phyloP scores from a whole-genome alignment of 176 grass and related monocot species.

The Thinopyrum elongatum region DNA sequence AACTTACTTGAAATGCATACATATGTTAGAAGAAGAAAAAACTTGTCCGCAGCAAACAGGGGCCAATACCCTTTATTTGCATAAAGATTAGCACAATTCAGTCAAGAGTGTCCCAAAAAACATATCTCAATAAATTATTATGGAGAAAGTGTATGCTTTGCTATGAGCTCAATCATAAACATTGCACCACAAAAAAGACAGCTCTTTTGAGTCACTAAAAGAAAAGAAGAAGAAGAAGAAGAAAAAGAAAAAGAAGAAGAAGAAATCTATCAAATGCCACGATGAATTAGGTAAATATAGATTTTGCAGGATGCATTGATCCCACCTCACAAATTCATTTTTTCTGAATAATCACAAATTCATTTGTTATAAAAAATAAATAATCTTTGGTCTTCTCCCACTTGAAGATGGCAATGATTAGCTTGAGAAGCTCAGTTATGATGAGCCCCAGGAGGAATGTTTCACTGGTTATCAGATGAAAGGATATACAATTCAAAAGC shows the following conservation, averaged over 20 bases:
- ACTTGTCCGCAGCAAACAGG: not conserved
- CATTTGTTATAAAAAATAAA: not conserved
- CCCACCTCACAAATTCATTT: too few species aligned
- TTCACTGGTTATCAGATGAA: not conserved
- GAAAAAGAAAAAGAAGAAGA: not conserved
- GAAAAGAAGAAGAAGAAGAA: too few species aligned
- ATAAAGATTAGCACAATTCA: not conserved
- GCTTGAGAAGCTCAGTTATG: not conserved
- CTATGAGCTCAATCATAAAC: not conserved
- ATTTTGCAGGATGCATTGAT: not conserved
- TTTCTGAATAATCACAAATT: too few species aligned
- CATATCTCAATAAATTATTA: not conserved
- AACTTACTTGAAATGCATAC: too few species aligned
- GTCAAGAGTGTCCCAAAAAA: not conserved
- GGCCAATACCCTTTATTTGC: not conserved
- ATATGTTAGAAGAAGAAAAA: not conserved
- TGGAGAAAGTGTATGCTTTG: not conserved
- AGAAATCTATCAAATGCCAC: not conserved
- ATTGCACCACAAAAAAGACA: not conserved
- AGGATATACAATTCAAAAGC: constrained; percentile 17
- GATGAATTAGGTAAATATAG: not conserved
- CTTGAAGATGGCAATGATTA: not conserved
- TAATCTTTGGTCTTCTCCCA: not conserved
- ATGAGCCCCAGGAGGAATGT: constrained; percentile 3
- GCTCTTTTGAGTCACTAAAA: not conserved